Evolutionary conservation across 2,329 filamentous ascomycete species (phyloP).

Genomic region (Leptographium wingfieldii): DNA sequence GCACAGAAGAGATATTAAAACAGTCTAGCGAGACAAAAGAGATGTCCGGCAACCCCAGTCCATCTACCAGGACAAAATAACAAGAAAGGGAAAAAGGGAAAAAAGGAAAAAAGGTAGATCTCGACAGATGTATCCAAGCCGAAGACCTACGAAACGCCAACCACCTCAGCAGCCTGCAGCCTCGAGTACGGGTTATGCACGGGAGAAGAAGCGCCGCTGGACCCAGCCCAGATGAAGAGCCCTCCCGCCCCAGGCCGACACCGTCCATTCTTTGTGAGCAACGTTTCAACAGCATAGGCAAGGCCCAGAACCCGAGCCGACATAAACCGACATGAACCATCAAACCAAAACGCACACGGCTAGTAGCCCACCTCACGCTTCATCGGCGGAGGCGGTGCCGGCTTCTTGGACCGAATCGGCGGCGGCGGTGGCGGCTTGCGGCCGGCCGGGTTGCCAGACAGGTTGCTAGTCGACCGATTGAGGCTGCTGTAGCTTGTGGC

Average conservation of each 20-base stretch:
- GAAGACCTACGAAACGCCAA: neutral
- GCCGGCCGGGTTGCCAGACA: constrained; percentile 18
- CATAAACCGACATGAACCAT: no score
- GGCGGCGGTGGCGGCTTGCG: constrained; percentile 30
- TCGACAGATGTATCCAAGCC: no score
- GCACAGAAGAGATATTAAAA: neutral
- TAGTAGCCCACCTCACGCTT: constrained; percentile 4
- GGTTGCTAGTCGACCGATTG: constrained; percentile 31
- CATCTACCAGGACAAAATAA: neutral
- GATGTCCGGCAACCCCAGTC: neutral
- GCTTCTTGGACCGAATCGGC: constrained; percentile 39
- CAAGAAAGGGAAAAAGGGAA: neutral
- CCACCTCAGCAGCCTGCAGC: neutral
- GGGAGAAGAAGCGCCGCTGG: no score
- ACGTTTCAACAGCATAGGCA: no score
- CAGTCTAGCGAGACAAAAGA: neutral
- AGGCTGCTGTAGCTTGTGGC: constrained; percentile 44
- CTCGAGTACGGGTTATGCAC: no score
- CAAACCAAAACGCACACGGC: neutral
- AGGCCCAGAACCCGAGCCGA: no score
- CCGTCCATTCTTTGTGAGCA: no score
- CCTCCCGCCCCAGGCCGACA: no score
- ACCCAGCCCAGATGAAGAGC: no score
- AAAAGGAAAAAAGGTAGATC: neutral
- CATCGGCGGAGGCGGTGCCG: constrained; percentile 36